Evolutionary conservation across 495 filamentous ascomycete genomes (phyloP).

Genomic region (Aspergillus hancockii): DNA sequence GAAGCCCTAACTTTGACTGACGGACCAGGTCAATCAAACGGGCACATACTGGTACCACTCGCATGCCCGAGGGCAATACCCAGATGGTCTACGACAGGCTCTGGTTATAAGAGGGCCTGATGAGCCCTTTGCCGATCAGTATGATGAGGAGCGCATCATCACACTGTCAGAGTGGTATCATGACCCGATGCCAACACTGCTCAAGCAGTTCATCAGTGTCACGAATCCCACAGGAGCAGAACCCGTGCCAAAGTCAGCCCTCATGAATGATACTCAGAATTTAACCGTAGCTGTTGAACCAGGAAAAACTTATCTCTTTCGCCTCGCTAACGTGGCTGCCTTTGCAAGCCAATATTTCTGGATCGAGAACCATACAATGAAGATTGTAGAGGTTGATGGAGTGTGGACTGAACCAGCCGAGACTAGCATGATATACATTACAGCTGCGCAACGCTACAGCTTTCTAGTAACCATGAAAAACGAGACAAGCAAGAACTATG

Average conservation of each 20-base stretch:
- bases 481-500: slow-evolving; percentile 63
- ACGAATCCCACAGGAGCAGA: slow-evolving; percentile 57
- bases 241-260: slow-evolving; percentile 50
- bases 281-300: slow-evolving; percentile 61
- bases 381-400: slow-evolving; percentile 57
- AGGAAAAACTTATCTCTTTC: slow-evolving; percentile 79
- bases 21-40: slow-evolving; percentile 57
- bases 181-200: slow-evolving; percentile 45
- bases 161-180: slow-evolving; percentile 70
- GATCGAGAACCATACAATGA: slow-evolving; percentile 70
- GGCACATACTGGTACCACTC: slow-evolving; percentile 88
- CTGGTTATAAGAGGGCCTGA: slow-evolving; percentile 70
- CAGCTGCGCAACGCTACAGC: slow-evolving; percentile 70
- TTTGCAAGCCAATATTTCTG: slow-evolving; percentile 78
- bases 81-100: slow-evolving; percentile 73
- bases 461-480: slow-evolving; percentile 68
- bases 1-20: not conserved
- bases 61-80: slow-evolving; percentile 67
- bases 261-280: slow-evolving; percentile 60
- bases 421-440: slow-evolving; percentile 63
- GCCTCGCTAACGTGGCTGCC: slow-evolving; percentile 73
- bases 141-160: slow-evolving; percentile 66
- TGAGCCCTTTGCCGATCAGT: slow-evolving; percentile 58
- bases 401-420: slow-evolving; percentile 56
- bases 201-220: slow-evolving; percentile 45